Base-by-base conservation (phyloP, 2,329 filamentous ascomycete genomes). In the Talaromyces sp. region DNA sequence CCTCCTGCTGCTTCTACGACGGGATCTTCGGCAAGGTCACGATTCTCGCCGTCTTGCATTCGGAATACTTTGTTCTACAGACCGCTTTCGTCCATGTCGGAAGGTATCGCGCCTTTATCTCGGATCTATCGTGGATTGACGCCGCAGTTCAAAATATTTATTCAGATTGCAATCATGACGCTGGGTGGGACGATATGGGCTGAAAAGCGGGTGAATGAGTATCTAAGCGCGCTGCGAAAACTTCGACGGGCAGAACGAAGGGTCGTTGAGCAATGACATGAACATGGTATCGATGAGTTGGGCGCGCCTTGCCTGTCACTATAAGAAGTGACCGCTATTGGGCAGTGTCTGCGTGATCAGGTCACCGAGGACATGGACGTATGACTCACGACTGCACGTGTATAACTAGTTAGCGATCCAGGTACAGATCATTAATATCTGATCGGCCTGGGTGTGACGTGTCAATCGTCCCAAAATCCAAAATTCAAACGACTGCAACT, bases 131-230 rank as follows among this genome's bases (percentile, higher is more conserved):
- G 77, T 22, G 73, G 74, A 5, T 63, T 80, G 59, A 80, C 78
- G 13, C 69, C 75, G 45, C 78, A 80, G 60, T 80, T 78, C 66
- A 80, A 80, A 61, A 73, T 78, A 28, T 79, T 78, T 61, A 63
- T 80, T 36, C 77, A 80, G 60, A 72, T 80, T 31, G 73, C 72
- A 4, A 70, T 67, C 35, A 78, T 79, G 76, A 79, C 73, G 5
- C 65, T 79, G 50, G 78, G 78, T 8, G 78, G 77, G 1, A 77
- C 73, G 62, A 73, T 80, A 48, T 79, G 77, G 70, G 78, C 78
- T 2, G 78, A 80, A 67, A 70, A 69, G 60, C 66, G 76, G 41
- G 74, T 79, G 39, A 71, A 69, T 21, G 75, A 77, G 51, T 80
- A 77, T 63, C 73, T 78, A 60, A 71, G 78, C n/a, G 60, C 69